phyloP scores from a whole-genome alignment of 2,329 filamentous ascomycete genomes.

The Ustulina deusta region DNA sequence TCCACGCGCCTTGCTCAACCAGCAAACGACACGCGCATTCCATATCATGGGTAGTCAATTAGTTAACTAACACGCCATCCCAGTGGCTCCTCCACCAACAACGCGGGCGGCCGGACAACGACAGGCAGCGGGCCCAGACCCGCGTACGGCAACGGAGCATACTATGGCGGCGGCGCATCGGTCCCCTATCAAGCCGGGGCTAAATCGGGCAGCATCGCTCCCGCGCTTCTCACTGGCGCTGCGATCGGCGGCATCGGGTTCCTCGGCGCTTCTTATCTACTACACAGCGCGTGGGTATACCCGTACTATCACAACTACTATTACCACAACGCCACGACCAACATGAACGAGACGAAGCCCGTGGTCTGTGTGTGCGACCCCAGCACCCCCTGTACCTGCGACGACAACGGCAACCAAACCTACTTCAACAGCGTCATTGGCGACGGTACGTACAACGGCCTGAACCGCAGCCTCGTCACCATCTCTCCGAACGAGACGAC shows the following conservation, averaged over 20 bases:
- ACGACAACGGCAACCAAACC: conserved; percentile 72
- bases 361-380: conserved; percentile 71
- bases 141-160: conserved; percentile 70
- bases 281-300: conserved; percentile 65
- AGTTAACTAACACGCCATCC: conserved; percentile 32
- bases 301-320: conserved; percentile 63
- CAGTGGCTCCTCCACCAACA: conserved; percentile 52
- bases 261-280: conserved; percentile 67
- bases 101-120: conserved; percentile 64
- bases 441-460: conserved; percentile 68
- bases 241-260: conserved; percentile 68
- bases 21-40: background rate
- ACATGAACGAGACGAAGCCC: conserved; percentile 68
- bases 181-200: conserved; percentile 65
- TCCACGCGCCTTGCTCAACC: background rate
- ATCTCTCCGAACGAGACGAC: conserved; percentile 74
- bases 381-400: conserved; percentile 65
- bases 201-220: conserved; percentile 60
- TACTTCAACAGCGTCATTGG: conserved; percentile 74
- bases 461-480: conserved; percentile 72
- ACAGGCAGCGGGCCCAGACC: conserved; percentile 69
- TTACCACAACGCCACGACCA: conserved; percentile 64
- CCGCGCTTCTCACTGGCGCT: conserved; percentile 62
- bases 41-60: background rate
- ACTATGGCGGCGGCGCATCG: conserved; percentile 74